Evolutionary conservation across 345 rosid species (phyloP), one percentile per base, ranked within the genome.

Genomic region (Heritiera fomes): DNA sequence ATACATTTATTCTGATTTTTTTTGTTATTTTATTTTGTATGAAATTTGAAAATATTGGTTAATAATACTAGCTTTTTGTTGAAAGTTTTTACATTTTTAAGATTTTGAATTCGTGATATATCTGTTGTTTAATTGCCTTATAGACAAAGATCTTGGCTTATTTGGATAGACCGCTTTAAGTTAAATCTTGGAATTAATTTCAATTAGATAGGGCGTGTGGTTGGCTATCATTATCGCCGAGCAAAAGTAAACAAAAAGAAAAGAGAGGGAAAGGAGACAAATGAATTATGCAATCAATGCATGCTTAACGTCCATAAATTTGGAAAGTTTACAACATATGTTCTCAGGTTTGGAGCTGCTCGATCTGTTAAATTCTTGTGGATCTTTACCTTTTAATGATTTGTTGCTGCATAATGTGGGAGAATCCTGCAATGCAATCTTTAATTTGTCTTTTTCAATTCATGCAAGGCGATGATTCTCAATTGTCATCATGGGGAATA

Each of bases 1-100:
- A 10, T 53, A 14, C 62, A 62, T 82, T 70, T 62, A 53, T 75
- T 75, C 30, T 46, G 52, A 38, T 30, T 75, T 52, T 20, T 46
- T 17, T 50, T 77, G 45, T 47, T 45, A 14, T 41, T 41, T 23
- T n/a, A 34, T 40, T 53, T 65, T 55, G 49, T 38, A 15, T 63
- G 7, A 20, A 58, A 6, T 46, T 13, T 60, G 34, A 15, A 12
- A 69, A 58, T 32, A 11, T 53, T 5, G 68, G 34, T 69, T 58
- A 65, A 55, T 68, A 9, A 20, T 46, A 13, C 1, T 46, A 60
- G 20, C n/a, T 75, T 60, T 75, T 45, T 13, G 32, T 28, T 63
- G 23, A 63, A 63, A 60, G 14, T 63, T 75, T 28, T 43, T 40
- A 13, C 3, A 28, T 75, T 12, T 11, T 14, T 47, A 6, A 17